Evolutionary conservation across 768 basidiomycete genomes (phyloP).

Genomic region (Psilocybe azurescens): DNA sequence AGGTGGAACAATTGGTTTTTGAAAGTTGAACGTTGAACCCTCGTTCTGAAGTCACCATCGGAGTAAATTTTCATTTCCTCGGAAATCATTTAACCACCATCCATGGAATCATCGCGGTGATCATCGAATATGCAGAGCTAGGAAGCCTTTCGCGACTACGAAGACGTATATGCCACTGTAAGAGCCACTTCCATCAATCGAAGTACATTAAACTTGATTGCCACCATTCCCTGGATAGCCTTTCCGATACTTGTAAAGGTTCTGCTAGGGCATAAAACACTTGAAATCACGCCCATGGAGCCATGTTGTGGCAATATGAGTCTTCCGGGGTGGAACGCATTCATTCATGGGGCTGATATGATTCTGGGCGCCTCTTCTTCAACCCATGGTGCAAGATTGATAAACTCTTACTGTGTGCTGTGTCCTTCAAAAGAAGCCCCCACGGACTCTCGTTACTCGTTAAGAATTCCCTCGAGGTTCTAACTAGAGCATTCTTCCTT

Average conservation of each 20-base stretch:
- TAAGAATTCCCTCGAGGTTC: slow-evolving; percentile 12
- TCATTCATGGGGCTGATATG: neutral
- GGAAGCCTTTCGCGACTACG: slow-evolving; percentile 12
- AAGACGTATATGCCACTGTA: slow-evolving; percentile 23
- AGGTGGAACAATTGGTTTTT: neutral
- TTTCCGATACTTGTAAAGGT: neutral
- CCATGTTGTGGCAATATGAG: slow-evolving; percentile 5
- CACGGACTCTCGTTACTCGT: slow-evolving; percentile 6
- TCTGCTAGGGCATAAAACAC: neutral
- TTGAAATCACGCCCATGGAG: neutral
- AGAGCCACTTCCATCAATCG: slow-evolving; percentile 18
- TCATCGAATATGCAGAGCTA: slow-evolving; percentile 8
- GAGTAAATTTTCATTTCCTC: slow-evolving; percentile 9
- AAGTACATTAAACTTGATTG: slow-evolving; percentile 13
- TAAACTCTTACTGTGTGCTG: neutral
- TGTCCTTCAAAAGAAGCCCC: slow-evolving; percentile 5
- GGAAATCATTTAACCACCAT: neutral
- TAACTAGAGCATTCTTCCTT: slow-evolving; percentile 17
- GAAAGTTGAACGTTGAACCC: neutral
- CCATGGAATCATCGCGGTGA: slow-evolving; percentile 7
- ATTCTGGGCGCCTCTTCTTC: slow-evolving; percentile 2
- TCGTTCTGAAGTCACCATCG: neutral
- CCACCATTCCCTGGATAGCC: slow-evolving; percentile 4
- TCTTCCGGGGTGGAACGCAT: slow-evolving; percentile 4
- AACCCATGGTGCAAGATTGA: neutral